Conservation (phyloP, 371 early-diverging fungal genomes). For the Lichtheimia hyalospora region DNA sequence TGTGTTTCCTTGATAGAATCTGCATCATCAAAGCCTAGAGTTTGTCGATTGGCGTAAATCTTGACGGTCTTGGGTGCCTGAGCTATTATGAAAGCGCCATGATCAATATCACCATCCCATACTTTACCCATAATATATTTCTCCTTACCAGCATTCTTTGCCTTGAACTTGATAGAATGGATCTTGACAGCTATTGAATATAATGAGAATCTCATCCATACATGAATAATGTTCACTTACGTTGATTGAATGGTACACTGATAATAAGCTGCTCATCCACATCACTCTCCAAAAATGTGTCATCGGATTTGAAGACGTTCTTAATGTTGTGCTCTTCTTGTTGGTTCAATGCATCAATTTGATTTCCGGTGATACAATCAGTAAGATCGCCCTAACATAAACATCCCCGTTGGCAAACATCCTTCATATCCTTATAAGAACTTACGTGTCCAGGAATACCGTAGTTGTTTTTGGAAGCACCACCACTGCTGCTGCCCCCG, state of each 20-base stretch:
- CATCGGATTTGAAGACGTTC: slow-evolving; percentile 75
- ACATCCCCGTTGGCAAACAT: background rate
- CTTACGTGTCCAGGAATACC: slow-evolving; percentile 61
- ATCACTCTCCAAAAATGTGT: slow-evolving; percentile 78
- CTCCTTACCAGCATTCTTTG: slow-evolving; percentile 48
- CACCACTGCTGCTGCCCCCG: slow-evolving; percentile 13
- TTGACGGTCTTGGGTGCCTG: slow-evolving; percentile 87
- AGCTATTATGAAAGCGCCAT: slow-evolving; percentile 30
- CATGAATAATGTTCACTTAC: slow-evolving; percentile 16
- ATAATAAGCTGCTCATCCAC: slow-evolving; percentile 93
- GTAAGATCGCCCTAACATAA: slow-evolving; percentile 64
- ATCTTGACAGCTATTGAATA: slow-evolving; percentile 68
- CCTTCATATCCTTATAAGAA: background rate
- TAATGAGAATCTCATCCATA: background rate
- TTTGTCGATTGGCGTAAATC: slow-evolving; percentile 78
- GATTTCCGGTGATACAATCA: slow-evolving; percentile 67
- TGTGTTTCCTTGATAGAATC: slow-evolving; percentile 79
- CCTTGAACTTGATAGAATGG: slow-evolving; percentile 83
- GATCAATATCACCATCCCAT: background rate
- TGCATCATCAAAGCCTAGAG: slow-evolving; percentile 86
- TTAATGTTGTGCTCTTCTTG: slow-evolving; percentile 70
- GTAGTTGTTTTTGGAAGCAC: slow-evolving; percentile 32
- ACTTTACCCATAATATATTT: background rate
- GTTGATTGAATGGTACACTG: slow-evolving; percentile 84
- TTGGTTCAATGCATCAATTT: slow-evolving; percentile 90